Conservation (phyloP, 768 basidiomycete genomes). For the Sarcodon sp. region DNA sequence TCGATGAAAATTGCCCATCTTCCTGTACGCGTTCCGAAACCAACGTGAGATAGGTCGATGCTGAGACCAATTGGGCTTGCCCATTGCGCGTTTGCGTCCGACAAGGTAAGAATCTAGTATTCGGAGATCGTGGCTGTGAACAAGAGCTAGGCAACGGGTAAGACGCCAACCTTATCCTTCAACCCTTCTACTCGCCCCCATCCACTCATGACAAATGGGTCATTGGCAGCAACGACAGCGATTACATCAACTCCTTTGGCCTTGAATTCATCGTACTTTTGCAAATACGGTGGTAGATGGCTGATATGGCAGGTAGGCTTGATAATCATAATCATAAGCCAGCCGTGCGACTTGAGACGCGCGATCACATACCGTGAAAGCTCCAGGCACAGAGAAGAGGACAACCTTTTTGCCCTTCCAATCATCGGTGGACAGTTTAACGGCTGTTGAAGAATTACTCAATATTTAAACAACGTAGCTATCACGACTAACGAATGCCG, state of each 20-base stretch:
- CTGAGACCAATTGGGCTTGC: conserved; percentile 28
- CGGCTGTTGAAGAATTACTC: conserved; percentile 23
- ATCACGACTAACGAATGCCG: conserved; percentile 46
- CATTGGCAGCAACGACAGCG: conserved; percentile 68
- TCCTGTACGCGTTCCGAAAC: conserved; percentile 23
- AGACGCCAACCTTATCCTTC: conserved; percentile 43
- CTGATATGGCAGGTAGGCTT: conserved; percentile 24
- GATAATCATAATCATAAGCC: not conserved
- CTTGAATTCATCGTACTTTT: conserved; percentile 57
- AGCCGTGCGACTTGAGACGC: not conserved
- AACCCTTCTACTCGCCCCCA: conserved; percentile 20
- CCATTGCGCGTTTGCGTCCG: conserved; percentile 23
- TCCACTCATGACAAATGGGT: conserved; percentile 57
- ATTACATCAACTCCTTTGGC: conserved; percentile 63
- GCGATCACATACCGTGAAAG: conserved; percentile 52
- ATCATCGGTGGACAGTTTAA: conserved; percentile 38
- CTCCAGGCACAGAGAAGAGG: conserved; percentile 66
- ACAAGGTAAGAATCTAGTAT: conserved; percentile 19
- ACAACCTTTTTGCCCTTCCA: conserved; percentile 82
- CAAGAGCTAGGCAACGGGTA: not conserved
- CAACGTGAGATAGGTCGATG: conserved; percentile 34
- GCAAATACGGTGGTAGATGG: conserved; percentile 45
- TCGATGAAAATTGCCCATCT: conserved; percentile 59
- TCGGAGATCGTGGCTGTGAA: not conserved
- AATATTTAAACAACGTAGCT: not conserved